Base-by-base conservation (phyloP, 1,139 yeast genomes). In the Geotrichum phurueaensis region DNA sequence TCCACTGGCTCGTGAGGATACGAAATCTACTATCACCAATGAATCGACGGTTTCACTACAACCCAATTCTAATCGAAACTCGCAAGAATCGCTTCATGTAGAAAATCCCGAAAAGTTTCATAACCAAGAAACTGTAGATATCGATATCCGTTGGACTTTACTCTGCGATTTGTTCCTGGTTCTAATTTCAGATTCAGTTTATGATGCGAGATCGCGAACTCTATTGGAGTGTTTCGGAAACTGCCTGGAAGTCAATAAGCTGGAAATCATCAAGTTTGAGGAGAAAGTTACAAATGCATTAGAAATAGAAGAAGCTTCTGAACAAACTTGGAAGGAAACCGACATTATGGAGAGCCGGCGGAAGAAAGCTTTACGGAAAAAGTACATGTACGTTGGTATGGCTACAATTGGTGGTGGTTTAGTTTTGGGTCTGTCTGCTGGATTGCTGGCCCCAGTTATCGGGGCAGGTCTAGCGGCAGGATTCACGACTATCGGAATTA, bases 381-480 rank as follows among this genome's bases (percentile, higher is more conserved):
- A 94, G 68, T 78, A 89, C 72, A 87, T 92, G 62, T 90, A 89
- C 70, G 90, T 95, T 65, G 99, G 99, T 0, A 76, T 95, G 61
- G 99, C 99, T 0, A 94, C 98, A 2, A 80, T 92, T n/a, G 98
- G 99, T 18, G 99, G 99, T 0, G 92, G 97, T 0, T 78, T 95
- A 36, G 96, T 96, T 1, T 84, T 95, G 62, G 99, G 99, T 1
- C 78, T 95, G 36, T 89, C 97, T 60, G 98, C 97, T 15, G 99
- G 99, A 2, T 75, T 95, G 55, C 77, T 95, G 57, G 99, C 99
- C 0, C 99, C 99, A 0, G 96, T 95, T 3, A 95, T 95, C 69
- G 99, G 99, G 53, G 98, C 98, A 0, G 99, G 99, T 67, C 72
- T 95, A 31, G 99, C 99, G 1, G 98, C 99, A 2, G 99, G 99